These are phyloP conservation scores for Vitis labrusca DNA, from an alignment of 164 flowering plant genomes.

Conservation along the genomic window DNA sequence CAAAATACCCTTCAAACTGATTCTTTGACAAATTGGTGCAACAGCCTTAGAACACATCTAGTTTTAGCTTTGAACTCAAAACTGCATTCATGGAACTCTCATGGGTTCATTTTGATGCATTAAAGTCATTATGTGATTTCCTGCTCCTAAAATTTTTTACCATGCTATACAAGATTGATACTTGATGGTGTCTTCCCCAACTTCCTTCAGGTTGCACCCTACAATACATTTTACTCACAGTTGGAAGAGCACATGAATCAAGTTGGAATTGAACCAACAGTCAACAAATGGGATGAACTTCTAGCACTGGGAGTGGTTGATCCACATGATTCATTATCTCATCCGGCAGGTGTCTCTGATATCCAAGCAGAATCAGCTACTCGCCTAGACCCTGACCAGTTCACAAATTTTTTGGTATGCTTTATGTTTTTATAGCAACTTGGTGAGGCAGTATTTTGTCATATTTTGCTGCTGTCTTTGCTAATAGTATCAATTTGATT, in stretches of 20 bases:
- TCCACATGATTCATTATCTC: slow-evolving; percentile 96
- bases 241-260: slow-evolving; percentile 85
- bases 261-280: slow-evolving; percentile 71
- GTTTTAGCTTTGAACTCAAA: too few relatives aligned
- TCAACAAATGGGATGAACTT: slow-evolving; percentile 89
- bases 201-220: slow-evolving; percentile 84
- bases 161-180: too few relatives aligned
- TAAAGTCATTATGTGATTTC: too few relatives aligned
- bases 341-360: slow-evolving; percentile 98
- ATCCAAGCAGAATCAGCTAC: slow-evolving; percentile 87
- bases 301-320: slow-evolving; percentile 82
- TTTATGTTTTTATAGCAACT: not conserved
- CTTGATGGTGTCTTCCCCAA: not conserved
- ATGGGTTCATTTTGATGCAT: too few relatives aligned
- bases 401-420: slow-evolving; percentile 82
- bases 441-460: not conserved
- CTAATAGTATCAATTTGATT: not conserved
- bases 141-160: too few relatives aligned
- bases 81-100: too few relatives aligned
- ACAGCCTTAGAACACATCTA: too few relatives aligned
- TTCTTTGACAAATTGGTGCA: too few relatives aligned
- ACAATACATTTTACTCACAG: slow-evolving; percentile 86
- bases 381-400: slow-evolving; percentile 77
- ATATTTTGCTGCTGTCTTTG: not conserved
- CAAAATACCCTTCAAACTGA: too few relatives aligned